Evolutionary conservation across 495 filamentous ascomycete genomes (phyloP).

Genomic region (Podospora pseudopauciseta): DNA sequence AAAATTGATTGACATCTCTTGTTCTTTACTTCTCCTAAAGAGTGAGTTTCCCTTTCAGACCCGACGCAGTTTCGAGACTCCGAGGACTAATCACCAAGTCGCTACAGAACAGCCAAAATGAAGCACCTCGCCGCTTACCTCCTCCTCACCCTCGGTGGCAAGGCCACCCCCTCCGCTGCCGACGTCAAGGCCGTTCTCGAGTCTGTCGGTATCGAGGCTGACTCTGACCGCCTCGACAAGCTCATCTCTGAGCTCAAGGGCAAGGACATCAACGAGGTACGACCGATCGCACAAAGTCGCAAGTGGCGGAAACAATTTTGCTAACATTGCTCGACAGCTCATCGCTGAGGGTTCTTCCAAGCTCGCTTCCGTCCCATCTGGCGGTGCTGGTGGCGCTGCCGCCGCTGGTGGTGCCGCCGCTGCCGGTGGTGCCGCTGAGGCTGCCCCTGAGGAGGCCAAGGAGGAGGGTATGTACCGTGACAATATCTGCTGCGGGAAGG

Average conservation of each 20-base stretch:
- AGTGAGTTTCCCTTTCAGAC: conserved; percentile 29
- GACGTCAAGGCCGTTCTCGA: conserved; percentile 90
- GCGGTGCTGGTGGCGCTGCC: conserved; percentile 70
- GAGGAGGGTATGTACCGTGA: conserved; percentile 58
- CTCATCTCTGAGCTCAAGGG: conserved; percentile 90
- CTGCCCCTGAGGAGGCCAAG: conserved; percentile 66
- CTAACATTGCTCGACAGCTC: conserved; percentile 57
- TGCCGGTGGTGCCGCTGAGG: conserved; percentile 64
- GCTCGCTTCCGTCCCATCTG: conserved; percentile 96
- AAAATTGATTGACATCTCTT: conserved; percentile 57
- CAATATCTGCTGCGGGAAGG: neutral
- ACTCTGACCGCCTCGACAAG: conserved; percentile 76
- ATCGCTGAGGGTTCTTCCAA: conserved; percentile 87
- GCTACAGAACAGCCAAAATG: conserved; percentile 62
- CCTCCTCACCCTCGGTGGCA: conserved; percentile 90
- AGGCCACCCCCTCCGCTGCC: conserved; percentile 76
- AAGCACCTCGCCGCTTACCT: conserved; percentile 99
- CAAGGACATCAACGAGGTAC: conserved; percentile 96
- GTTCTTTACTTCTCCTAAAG: conserved; percentile 37
- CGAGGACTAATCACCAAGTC: conserved; percentile 11
- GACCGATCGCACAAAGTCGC: conserved; percentile 20
- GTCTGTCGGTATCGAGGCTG: conserved; percentile 93
- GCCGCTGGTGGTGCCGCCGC: conserved; percentile 60
- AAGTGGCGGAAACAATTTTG: neutral
- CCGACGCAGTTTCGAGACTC: conserved; percentile 1